Conservation (phyloP, 129 eudicot species). For the Oenanthe sinensis region DNA sequence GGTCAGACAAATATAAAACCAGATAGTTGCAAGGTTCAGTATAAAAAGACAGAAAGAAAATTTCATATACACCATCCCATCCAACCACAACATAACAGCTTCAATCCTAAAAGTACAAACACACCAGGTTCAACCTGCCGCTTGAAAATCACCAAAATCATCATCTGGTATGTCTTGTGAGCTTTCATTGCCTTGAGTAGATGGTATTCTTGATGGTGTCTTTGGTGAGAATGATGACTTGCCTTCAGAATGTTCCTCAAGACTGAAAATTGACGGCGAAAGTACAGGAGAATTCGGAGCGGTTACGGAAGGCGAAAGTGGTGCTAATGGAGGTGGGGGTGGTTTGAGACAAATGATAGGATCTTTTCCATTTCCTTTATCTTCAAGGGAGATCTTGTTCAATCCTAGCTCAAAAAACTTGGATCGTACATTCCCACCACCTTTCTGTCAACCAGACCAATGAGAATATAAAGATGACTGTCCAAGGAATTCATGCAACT, state of each 20-base stretch:
- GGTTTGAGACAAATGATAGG: constrained; percentile 48
- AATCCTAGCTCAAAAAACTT: constrained; percentile 77
- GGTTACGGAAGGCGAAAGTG: constrained; percentile 56
- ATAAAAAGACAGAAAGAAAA: constrained; percentile 10
- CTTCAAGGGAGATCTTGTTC: constrained; percentile 43
- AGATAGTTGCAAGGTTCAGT: background rate
- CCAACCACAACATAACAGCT: constrained; percentile 12
- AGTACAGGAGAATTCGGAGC: constrained; percentile 25
- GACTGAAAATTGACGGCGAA: constrained; percentile 33
- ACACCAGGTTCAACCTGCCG: constrained; percentile 43
- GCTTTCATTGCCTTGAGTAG: constrained; percentile 19
- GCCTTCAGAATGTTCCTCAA: constrained; percentile 27
- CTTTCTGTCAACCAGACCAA: constrained; percentile 37
- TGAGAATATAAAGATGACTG: constrained; percentile 3
- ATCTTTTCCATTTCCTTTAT: constrained; percentile 45
- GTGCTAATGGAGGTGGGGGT: constrained; percentile 83
- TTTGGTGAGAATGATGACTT: constrained; percentile 21
- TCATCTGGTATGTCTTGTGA: constrained; percentile 59
- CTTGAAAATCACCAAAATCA: constrained; percentile 97
- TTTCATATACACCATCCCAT: constrained; percentile 37
- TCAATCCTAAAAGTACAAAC: constrained; percentile 12
- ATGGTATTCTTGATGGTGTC: constrained; percentile 24
- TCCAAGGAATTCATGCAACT: constrained; percentile 2
- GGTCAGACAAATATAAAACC: constrained; percentile 1
- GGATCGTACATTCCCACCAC: constrained; percentile 43